Evolutionary conservation across 1,284 basidiomycete species (phyloP), one percentile per base, ranked within the genome.

Genomic region (Agroathelia rolfsii): DNA sequence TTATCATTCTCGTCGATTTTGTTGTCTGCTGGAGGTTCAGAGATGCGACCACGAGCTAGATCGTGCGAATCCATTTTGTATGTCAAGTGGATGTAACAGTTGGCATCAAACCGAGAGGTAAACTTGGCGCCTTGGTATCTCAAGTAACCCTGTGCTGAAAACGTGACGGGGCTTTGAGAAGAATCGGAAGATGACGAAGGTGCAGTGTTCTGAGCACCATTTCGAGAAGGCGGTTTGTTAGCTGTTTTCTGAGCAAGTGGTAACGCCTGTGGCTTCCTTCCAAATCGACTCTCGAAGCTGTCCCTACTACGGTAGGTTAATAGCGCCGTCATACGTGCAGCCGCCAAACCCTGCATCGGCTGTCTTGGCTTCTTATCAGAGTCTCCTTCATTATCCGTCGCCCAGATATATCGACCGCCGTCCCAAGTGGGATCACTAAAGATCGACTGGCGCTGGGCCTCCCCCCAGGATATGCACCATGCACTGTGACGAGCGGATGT

Each of bases 41-140:
- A 42, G 17, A 53, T 54, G 3, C 64, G 59, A 4, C 61, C 70
- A 9, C 69, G 66, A 1, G 73, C 66, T 15, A 84, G 61, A 52
- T 97, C 93, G 58, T 98, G 94, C 14, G 84, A 83, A 59, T 98
- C 94, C 61, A 97, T 72, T 58, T 97, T 98, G 47, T 89, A 84
- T 0, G 94, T 96, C 47, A 97, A 86, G 55, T 94, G 89, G 49
- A 95, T 95, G 64, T 94, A 94, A 56, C 90, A 95, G 57, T 95
- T 95, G 30, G 92, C 90, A 54, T 95, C 92, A 55, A 94, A 95
- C 5, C 90, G 78, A 7, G 78, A 67, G 12, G 78, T 88, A 56
- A 95, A 95, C 58, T 97, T 97, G 59, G 92, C 87, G 24, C 94
- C 94, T 56, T 97, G 94, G 51, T 97, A 96, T 33, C 94, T 82